phyloP scores from a whole-genome alignment of 306 rosid species.

The Fragaria vesca region DNA sequence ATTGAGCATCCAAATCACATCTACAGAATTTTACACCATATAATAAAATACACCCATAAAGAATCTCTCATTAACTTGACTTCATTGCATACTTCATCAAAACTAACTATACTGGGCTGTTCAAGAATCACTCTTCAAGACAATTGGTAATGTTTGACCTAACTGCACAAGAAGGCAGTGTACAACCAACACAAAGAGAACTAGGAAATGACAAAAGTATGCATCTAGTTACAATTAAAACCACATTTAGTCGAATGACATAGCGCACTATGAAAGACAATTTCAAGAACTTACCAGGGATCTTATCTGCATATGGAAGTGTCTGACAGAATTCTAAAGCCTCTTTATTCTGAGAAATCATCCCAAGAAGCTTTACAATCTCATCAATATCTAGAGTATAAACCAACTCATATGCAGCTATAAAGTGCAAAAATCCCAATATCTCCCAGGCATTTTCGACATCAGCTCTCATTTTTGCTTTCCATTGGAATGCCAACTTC shows the following conservation, averaged over 20 bases:
- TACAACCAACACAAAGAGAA: background rate
- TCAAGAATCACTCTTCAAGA: background rate
- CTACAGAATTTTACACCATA: background rate
- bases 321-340: conserved; percentile 35
- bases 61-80: background rate
- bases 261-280: background rate
- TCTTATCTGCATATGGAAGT: conserved; percentile 38
- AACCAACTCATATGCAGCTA: conserved; percentile 39
- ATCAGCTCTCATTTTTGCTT: conserved; percentile 26
- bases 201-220: background rate
- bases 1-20: background rate
- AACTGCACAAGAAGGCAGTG: background rate
- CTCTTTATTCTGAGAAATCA: conserved; percentile 37
- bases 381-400: conserved; percentile 35
- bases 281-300: conserved; percentile 38
- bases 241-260: background rate
- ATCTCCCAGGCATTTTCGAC: conserved; percentile 34
- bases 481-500: conserved; percentile 50
- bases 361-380: conserved; percentile 42
- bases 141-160: background rate
- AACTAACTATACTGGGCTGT: background rate
- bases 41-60: background rate
- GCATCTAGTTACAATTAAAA: background rate
- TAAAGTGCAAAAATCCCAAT: conserved; percentile 50
- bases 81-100: background rate